Conservation (phyloP, 306 rosid species). For the Luffa acutangula region DNA sequence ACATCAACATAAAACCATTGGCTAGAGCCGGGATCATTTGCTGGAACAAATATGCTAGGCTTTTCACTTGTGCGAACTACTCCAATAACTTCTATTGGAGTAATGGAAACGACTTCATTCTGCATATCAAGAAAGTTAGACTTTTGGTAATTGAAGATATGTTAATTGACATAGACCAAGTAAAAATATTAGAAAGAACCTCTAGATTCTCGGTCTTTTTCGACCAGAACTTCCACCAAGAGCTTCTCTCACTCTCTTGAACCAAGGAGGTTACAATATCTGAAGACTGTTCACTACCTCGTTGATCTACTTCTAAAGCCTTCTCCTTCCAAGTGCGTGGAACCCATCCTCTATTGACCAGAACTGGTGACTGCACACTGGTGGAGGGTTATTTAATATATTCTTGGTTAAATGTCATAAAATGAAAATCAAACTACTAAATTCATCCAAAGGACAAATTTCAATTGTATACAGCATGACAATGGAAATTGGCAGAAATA, state of each 20-base stretch:
- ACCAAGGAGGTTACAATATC: constrained; percentile 21
- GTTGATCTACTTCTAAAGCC: constrained; percentile 25
- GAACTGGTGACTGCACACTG: constrained; percentile 54
- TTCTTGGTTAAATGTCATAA: constrained; percentile 9
- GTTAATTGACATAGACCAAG: neutral
- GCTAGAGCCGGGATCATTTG: constrained; percentile 61
- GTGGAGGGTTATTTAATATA: constrained; percentile 16
- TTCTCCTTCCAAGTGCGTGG: constrained; percentile 88
- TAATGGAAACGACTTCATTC: constrained; percentile 37
- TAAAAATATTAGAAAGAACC: constrained; percentile 32
- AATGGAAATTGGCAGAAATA: neutral
- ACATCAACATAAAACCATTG: constrained; percentile 97
- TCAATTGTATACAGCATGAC: neutral
- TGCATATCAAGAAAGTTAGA: constrained; percentile 25
- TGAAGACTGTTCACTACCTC: constrained; percentile 22
- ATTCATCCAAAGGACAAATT: neutral
- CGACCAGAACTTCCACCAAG: constrained; percentile 93
- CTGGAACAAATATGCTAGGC: constrained; percentile 93
- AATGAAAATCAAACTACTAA: neutral
- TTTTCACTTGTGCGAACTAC: constrained; percentile 85
- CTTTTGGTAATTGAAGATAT: neutral
- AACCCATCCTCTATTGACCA: constrained; percentile 96
- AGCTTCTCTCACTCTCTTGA: constrained; percentile 28
- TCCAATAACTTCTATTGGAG: constrained; percentile 56
- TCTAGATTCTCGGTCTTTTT: constrained; percentile 27